These are phyloP conservation scores for Oenanthe javanica DNA, from an alignment of 140 eudicot species.

Conservation along the genomic window DNA sequence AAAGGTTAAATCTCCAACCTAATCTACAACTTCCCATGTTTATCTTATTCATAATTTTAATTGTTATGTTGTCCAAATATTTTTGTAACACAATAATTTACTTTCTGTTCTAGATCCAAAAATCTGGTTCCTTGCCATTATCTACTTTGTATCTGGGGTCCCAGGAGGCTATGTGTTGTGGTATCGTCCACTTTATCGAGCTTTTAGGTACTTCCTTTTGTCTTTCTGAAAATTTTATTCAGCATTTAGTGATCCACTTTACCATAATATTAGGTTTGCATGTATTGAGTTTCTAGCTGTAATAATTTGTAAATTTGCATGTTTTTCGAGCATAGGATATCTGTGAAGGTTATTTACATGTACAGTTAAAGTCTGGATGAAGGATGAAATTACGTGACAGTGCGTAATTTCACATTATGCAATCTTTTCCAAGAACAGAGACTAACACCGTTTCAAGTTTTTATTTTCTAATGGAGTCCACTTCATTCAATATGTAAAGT, in stretches of 20 bases:
- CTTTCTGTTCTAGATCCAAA: conserved; percentile 28
- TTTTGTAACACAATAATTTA: neutral
- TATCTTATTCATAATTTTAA: neutral
- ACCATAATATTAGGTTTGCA: neutral
- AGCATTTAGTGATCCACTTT: neutral
- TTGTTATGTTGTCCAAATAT: neutral
- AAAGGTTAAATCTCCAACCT: conserved; percentile 40
- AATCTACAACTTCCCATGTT: neutral
- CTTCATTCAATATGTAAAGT: neutral
- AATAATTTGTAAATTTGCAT: neutral
- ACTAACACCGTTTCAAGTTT: neutral
- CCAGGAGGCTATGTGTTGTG: conserved; percentile 80
- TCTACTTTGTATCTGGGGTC: conserved; percentile 81
- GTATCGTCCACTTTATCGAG: conserved; percentile 91
- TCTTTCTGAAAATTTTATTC: neutral
- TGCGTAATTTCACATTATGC: neutral
- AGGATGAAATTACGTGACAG: neutral
- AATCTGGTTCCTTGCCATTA: conserved; percentile 90
- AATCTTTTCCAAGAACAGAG: neutral
- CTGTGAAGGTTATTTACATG: neutral
- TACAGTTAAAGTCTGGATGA: neutral
- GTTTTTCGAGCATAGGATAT: neutral
- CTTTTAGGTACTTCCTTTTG: conserved; percentile 54
- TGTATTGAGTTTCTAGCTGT: neutral
- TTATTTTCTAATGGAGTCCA: neutral